Percentiles rank a stretch among this genome's conserved stretches.
Conservation (phyloP, 2,329 filamentous ascomycete genomes). For the Phoma sp. region DNA sequence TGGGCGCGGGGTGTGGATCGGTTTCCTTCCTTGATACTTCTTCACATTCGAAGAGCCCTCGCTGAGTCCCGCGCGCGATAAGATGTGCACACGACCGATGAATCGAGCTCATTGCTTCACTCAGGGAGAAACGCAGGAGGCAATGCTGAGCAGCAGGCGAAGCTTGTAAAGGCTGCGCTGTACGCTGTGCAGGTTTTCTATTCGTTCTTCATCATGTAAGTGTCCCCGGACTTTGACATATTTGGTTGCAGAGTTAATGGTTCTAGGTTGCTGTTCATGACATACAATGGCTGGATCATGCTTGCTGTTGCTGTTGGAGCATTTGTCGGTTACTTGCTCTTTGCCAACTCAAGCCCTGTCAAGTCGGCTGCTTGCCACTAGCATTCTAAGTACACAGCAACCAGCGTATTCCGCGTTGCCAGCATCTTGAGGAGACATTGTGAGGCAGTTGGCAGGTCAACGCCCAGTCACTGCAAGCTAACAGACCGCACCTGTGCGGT, state of each 20-base stretch:
- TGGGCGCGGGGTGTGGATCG: neutral
- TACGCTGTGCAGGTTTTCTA: conserved; percentile 98
- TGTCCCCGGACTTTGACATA: neutral
- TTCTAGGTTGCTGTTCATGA: conserved; percentile 96
- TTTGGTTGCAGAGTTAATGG: conserved; percentile 18
- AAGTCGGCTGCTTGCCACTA: conserved; percentile 94
- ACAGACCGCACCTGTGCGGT: neutral
- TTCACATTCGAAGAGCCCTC: conserved; percentile 20
- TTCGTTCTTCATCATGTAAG: conserved; percentile 99
- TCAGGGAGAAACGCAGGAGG: conserved; percentile 70
- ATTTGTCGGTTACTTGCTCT: conserved; percentile 85
- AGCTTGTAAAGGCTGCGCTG: conserved; percentile 79
- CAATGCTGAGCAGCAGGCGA: conserved; percentile 71
- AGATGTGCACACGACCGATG: conserved; percentile 39
- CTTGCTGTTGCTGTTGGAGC: conserved; percentile 86
- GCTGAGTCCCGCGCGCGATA: conserved; percentile 41
- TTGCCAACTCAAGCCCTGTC: conserved; percentile 72
- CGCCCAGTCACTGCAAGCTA: neutral
- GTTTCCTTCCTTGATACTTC: conserved; percentile 19
- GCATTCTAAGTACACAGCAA: neutral
- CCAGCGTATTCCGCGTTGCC: neutral
- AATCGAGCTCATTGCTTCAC: conserved; percentile 73
- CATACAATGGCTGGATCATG: conserved; percentile 99
- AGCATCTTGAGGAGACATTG: neutral
- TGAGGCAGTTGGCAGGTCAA: neutral